These are phyloP conservation scores for Nicotiana sylvestris DNA, from an alignment of 257 asterid species.

Conservation along the genomic window DNA sequence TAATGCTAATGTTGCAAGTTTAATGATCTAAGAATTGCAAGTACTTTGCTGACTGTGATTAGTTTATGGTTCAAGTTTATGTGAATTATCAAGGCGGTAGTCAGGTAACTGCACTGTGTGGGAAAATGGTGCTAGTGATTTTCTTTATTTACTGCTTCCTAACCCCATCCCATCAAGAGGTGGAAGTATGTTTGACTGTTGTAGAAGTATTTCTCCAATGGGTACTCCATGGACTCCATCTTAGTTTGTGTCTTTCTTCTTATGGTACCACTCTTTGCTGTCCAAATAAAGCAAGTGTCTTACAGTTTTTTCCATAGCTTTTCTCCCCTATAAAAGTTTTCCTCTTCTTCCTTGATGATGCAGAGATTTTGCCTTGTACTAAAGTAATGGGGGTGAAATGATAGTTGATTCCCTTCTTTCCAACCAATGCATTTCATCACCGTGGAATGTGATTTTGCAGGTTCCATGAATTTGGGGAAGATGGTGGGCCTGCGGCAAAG, in stretches of 20 bases:
- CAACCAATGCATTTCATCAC: not conserved
- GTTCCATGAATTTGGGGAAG: slow-evolving; percentile 80
- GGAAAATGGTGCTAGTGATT: not conserved
- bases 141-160: not conserved
- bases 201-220: not conserved
- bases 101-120: not conserved
- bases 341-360: not conserved
- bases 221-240: not conserved
- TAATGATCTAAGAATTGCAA: not conserved
- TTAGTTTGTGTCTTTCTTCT: not conserved
- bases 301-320: not conserved
- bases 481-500: slow-evolving; percentile 87
- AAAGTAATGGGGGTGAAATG: too few relatives aligned
- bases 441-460: slow-evolving; percentile 25
- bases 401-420: not conserved
- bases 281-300: not conserved
- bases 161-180: not conserved
- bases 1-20: not conserved
- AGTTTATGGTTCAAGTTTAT: not conserved
- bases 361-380: too few relatives aligned
- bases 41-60: not conserved
- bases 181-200: not conserved
- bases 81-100: not conserved
- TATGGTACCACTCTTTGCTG: not conserved
- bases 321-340: not conserved